phyloP scores from a whole-genome alignment of 257 asterid genomes.

The Perilla frutescens region DNA sequence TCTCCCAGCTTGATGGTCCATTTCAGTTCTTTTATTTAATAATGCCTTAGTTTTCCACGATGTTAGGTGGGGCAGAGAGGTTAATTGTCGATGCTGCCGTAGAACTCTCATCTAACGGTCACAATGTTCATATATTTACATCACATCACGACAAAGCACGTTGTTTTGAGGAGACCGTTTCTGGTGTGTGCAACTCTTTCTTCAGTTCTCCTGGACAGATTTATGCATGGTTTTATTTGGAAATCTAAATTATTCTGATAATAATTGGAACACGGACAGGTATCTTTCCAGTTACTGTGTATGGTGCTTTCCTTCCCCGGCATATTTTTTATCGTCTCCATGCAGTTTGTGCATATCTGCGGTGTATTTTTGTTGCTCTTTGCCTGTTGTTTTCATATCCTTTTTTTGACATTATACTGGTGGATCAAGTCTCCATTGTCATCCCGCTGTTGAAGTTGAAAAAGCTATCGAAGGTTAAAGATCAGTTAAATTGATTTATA shows the following conservation, averaged over 20 bases:
- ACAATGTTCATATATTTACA: constrained; percentile 84
- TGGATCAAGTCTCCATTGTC: constrained; percentile 88
- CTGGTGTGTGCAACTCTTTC: constrained; percentile 52
- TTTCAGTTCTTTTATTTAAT: constrained; percentile 10
- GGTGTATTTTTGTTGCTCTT: constrained; percentile 86
- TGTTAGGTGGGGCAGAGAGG: constrained; percentile 97
- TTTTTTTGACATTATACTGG: constrained; percentile 73
- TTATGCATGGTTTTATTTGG: neutral
- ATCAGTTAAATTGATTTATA: constrained; percentile 17
- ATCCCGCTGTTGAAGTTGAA: constrained; percentile 80
- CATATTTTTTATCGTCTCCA: constrained; percentile 78
- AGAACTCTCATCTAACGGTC: constrained; percentile 82
- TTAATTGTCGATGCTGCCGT: constrained; percentile 93
- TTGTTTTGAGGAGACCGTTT: constrained; percentile 93
- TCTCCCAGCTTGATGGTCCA: neutral
- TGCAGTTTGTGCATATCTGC: constrained; percentile 90
- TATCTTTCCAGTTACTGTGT: constrained; percentile 73
- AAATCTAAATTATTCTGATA: constrained; percentile 19
- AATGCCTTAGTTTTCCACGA: constrained; percentile 11
- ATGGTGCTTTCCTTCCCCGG: constrained; percentile 87
- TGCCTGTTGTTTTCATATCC: constrained; percentile 73
- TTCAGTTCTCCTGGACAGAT: neutral
- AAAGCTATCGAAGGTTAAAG: constrained; percentile 74
- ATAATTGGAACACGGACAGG: constrained; percentile 49
- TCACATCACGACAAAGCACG: constrained; percentile 86